Percentiles rank a stretch among this genome's conserved stretches.
Evolutionary conservation across 352 stramenopile genomes (phyloP).

Genomic region (Globisporangium nunn): DNA sequence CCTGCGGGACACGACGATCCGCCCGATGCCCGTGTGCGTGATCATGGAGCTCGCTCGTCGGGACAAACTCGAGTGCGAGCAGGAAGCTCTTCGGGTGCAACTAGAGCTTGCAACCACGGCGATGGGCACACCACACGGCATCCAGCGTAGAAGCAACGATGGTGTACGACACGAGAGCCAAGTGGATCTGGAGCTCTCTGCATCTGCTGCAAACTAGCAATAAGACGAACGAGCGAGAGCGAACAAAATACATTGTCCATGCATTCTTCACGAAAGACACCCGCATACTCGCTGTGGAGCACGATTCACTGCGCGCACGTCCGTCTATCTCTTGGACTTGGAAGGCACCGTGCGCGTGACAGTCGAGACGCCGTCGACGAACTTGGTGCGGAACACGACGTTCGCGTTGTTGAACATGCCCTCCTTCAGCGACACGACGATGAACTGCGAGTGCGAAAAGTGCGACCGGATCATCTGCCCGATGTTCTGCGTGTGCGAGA

Average conservation of each 20-base stretch:
- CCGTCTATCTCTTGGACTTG: constrained; percentile 42
- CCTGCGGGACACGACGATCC: constrained; percentile 29
- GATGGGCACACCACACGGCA: neutral
- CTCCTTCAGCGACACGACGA: constrained; percentile 99
- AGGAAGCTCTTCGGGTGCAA: constrained; percentile 28
- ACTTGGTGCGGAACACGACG: constrained; percentile 99
- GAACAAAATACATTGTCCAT: constrained; percentile 5
- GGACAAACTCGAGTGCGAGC: constrained; percentile 22
- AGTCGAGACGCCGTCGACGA: constrained; percentile 99
- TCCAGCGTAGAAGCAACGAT: neutral
- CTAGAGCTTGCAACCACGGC: constrained; percentile 28
- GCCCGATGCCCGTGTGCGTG: constrained; percentile 47
- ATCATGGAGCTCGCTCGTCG: constrained; percentile 56
- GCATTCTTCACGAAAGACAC: neutral
- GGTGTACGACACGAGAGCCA: constrained; percentile 1
- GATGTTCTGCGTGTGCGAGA: constrained; percentile 99
- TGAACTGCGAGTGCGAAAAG: constrained; percentile 99
- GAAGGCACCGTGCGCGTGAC: constrained; percentile 91
- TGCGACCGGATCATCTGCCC: constrained; percentile 99
- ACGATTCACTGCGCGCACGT: neutral
- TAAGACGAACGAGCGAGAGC: neutral
- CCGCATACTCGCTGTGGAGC: neutral
- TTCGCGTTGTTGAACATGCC: constrained; percentile 99
- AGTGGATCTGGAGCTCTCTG: constrained; percentile 4
- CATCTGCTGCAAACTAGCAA: neutral